Conservation (phyloP, 495 filamentous ascomycete species). For the Clohesyomyces aquaticus region DNA sequence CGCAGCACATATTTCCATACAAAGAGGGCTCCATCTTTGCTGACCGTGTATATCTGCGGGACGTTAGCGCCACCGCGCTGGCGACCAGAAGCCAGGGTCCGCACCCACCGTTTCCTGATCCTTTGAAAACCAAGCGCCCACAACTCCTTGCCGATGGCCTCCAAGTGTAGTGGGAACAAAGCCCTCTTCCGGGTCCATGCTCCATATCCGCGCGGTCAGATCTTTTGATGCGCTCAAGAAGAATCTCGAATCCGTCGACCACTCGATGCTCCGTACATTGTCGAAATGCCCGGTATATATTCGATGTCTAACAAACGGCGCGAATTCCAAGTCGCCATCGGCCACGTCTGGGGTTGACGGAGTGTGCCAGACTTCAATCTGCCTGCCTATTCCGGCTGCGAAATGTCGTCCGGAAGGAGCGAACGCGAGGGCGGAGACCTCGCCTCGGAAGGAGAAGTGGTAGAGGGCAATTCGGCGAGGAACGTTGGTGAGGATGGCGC, state of each 20-base stretch:
- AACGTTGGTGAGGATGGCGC: conserved; percentile 88
- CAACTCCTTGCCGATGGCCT: conserved; percentile 84
- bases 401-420: conserved; percentile 91
- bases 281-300: conserved; percentile 89
- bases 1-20: conserved; percentile 63
- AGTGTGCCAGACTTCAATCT: conserved; percentile 93
- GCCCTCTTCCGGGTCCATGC: conserved; percentile 79
- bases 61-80: conserved; percentile 52
- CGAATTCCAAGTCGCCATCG: conserved; percentile 88
- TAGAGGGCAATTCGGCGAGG: conserved; percentile 82
- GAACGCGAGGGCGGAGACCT: conserved; percentile 82
- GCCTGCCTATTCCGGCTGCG: conserved; percentile 79
- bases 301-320: conserved; percentile 87
- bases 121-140: conserved; percentile 88
- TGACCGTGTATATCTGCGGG: conserved; percentile 61
- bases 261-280: conserved; percentile 78
- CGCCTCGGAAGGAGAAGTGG: conserved; percentile 89
- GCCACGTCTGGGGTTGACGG: conserved; percentile 79
- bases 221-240: conserved; percentile 90
- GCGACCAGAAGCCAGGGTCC: not conserved
- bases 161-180: conserved; percentile 87
- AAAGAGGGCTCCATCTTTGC: conserved; percentile 69
- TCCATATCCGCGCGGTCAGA: conserved; percentile 92
- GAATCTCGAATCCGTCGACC: conserved; percentile 94
- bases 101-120: conserved; percentile 75